A percentile compares a stretch with the other conserved stretches of the same genome.
These are phyloP conservation scores for Cordia subcordata DNA, from an alignment of 257 asterid genomes.

Conservation along the genomic window DNA sequence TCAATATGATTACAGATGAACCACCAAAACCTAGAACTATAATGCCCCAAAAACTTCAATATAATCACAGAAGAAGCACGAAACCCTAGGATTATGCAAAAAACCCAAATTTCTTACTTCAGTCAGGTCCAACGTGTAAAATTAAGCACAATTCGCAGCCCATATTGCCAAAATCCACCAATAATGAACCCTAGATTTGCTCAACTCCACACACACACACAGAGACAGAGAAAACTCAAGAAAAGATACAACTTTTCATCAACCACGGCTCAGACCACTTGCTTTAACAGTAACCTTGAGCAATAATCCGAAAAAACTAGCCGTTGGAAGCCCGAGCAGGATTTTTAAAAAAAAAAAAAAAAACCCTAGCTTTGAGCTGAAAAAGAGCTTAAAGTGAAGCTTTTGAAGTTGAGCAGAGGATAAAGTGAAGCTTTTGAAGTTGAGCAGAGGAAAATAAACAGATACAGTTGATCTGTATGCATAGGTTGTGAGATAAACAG, in stretches of 20 bases:
- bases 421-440: neutral
- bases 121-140: constrained; percentile 27
- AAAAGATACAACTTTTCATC: too few relatives aligned
- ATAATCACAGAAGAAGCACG: constrained; percentile 9
- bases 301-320: too few relatives aligned
- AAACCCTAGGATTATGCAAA: constrained; percentile 19
- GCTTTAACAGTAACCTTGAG: too few relatives aligned
- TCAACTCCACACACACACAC: too few relatives aligned
- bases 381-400: neutral
- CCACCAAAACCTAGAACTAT: neutral
- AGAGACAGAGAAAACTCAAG: too few relatives aligned
- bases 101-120: constrained; percentile 21
- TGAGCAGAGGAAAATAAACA: neutral
- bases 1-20: neutral
- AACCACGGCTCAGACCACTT: too few relatives aligned
- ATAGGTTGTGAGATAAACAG: constrained; percentile 7
- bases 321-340: too few relatives aligned
- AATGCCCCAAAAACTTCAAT: neutral
- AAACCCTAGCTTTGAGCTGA: too few relatives aligned
- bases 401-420: neutral
- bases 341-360: too few relatives aligned
- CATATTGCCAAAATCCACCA: neutral
- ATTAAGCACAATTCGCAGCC: constrained; percentile 13
- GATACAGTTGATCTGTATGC: constrained; percentile 25
- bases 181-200: too few relatives aligned